Evolutionary conservation across 148 eudicot genomes (phyloP), one percentile per base, ranked within the genome.

Genomic region (Fagopyrum homotropicum): DNA sequence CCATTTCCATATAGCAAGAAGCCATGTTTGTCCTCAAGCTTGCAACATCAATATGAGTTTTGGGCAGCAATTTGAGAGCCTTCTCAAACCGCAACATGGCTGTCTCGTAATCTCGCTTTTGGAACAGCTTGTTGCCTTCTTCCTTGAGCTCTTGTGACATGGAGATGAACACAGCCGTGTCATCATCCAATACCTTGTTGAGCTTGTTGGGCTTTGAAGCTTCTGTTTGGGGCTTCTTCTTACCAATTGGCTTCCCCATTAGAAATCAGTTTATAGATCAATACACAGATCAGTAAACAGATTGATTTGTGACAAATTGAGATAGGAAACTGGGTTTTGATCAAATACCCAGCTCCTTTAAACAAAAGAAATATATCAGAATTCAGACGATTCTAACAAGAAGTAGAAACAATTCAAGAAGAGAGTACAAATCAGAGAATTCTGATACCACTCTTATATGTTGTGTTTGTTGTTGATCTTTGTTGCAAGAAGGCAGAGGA

Each of bases 111-210:
- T 95, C 96, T 0, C 87, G 92, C 75, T 76, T 86, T 52, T 95
- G 97, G 79, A 89, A 90, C 15, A 85, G 82, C 74, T 77, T 89
- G 83, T 83, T 87, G 47, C 96, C 98, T 82, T 92, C 98, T 60
- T 95, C 97, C 80, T 89, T 92, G 75, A 91, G 80, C 72, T 95
- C 98, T 26, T 85, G 92, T 22, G 98, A 92, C 98, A 95, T 89
- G 74, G 79, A 83, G 66, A 95, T 87, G 84, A 95, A 95, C 57
- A 95, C 84, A 5, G 90, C 92, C 10, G 97, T 92, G 88, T 95
- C 98, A 63, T 95, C 93, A 77, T 92, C 97, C 30, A 90, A 84
- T 22, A 90, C 85, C 55, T 91, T 91, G 7, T 22, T 22, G 93
- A 88, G 64, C 75, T 73, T 73, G 61, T 2, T 54, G 16, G 12